A percentile compares a stretch with the other conserved stretches of the same genome.
Conservation (phyloP, 495 filamentous ascomycete species). For the Penicillium longicatenatum region DNA sequence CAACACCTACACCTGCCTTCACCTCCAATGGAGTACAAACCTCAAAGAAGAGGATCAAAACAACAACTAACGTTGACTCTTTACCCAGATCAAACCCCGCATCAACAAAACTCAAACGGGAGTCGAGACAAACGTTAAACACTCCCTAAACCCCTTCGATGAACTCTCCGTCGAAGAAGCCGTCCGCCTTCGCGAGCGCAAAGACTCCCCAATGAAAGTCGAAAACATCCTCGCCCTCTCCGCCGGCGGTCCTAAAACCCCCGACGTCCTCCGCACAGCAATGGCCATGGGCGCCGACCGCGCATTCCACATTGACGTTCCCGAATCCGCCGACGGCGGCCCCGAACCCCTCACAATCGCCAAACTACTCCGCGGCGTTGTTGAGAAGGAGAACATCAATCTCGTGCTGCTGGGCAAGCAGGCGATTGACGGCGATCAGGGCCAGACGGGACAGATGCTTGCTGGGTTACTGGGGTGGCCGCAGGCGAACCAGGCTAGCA, state of each 20-base stretch:
- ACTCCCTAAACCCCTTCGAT: slow-evolving; percentile 98
- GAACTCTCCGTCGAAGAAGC: slow-evolving; percentile 97
- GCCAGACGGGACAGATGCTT: slow-evolving; percentile 98
- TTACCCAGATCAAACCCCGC: slow-evolving; percentile 97
- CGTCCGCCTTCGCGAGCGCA: slow-evolving; percentile 86
- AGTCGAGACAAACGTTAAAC: slow-evolving; percentile 91
- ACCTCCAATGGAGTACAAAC: not conserved
- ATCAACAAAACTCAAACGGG: slow-evolving; percentile 95
- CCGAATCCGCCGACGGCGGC: slow-evolving; percentile 48
- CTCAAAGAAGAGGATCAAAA: not conserved
- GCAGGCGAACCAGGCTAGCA: slow-evolving; percentile 89
- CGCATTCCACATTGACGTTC: slow-evolving; percentile 78
- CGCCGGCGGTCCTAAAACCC: slow-evolving; percentile 82
- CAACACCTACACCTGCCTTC: not conserved
- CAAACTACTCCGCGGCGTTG: slow-evolving; percentile 79
- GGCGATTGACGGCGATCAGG: slow-evolving; percentile 94
- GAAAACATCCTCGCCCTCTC: slow-evolving; percentile 87
- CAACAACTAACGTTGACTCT: slow-evolving; percentile 14
- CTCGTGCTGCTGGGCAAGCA: slow-evolving; percentile 94
- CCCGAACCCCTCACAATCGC: slow-evolving; percentile 92
- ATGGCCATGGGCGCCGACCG: slow-evolving; percentile 99
- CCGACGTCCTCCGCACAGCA: slow-evolving; percentile 86
- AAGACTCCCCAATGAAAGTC: slow-evolving; percentile 55
- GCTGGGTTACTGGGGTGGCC: slow-evolving; percentile 89
- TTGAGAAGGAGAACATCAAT: slow-evolving; percentile 80